Evolutionary conservation across 2,329 filamentous ascomycete genomes (phyloP).

Genomic region (Neonectria faginata): DNA sequence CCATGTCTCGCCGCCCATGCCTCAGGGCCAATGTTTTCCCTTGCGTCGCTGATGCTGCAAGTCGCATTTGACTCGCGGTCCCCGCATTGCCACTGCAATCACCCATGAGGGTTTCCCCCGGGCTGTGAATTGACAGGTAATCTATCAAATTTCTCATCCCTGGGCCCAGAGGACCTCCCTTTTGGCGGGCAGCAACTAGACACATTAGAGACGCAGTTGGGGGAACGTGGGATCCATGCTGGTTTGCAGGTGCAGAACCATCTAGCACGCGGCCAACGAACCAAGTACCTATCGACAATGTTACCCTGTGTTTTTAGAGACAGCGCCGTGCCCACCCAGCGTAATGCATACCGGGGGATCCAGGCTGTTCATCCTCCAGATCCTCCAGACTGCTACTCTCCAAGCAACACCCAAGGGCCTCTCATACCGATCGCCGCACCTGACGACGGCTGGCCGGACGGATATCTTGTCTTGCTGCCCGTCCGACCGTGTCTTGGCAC

Average conservation of each 20-base stretch:
- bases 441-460: slow-evolving; percentile 7
- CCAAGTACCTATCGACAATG: slow-evolving; percentile 5
- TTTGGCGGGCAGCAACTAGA: background rate
- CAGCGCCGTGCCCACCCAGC: slow-evolving; percentile 18
- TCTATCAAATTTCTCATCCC: slow-evolving; percentile 20
- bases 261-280: background rate
- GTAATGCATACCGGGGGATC: slow-evolving; percentile 15
- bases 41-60: slow-evolving; percentile 13
- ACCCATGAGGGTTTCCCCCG: background rate
- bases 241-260: background rate
- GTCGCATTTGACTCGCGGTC: slow-evolving; percentile 15
- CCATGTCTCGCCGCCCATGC: slow-evolving; percentile 34
- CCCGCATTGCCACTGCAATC: background rate
- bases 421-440: slow-evolving; percentile 16
- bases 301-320: slow-evolving; percentile 13
- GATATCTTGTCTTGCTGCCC: slow-evolving; percentile 15
- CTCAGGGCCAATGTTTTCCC: slow-evolving; percentile 25
- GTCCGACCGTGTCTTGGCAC: slow-evolving; percentile 18
- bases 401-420: slow-evolving; percentile 13
- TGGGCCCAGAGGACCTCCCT: background rate
- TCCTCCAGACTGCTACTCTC: background rate
- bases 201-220: slow-evolving; percentile 1
- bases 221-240: background rate
- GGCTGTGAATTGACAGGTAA: slow-evolving; percentile 25
- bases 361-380: background rate